Percentiles rank a stretch among this genome's conserved stretches.
These are phyloP conservation scores for Aegilops umbellulata DNA, from an alignment of 176 grass and related monocot species.

Conservation along the genomic window DNA sequence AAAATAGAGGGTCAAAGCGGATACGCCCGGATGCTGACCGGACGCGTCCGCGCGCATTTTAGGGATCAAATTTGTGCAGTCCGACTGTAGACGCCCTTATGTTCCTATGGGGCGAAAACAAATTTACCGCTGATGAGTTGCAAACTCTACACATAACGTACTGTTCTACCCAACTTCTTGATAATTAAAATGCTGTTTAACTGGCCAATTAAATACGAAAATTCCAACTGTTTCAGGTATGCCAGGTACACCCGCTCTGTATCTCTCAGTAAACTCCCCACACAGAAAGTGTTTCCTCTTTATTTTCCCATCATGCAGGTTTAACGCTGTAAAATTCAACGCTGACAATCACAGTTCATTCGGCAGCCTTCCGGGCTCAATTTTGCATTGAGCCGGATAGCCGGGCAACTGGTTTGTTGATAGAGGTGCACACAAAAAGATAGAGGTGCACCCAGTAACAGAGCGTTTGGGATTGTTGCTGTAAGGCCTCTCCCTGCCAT, in stretches of 20 bases:
- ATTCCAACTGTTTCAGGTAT: conserved; percentile 46
- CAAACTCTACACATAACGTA: background rate
- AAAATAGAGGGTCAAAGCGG: no score
- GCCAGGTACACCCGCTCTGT: conserved; percentile 74
- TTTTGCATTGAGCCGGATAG: conserved; percentile 82
- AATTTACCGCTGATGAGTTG: no score
- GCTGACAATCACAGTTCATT: conserved; percentile 16
- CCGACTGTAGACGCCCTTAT: no score
- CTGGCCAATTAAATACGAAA: background rate
- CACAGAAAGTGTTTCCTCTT: background rate
- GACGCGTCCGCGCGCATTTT: no score
- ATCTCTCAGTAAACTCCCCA: conserved; percentile 54
- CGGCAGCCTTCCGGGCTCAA: conserved; percentile 69
- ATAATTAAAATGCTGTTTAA: background rate
- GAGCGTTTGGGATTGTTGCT: conserved; percentile 46
- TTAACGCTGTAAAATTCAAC: background rate
- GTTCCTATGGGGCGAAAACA: no score
- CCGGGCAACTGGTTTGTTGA: conserved; percentile 58
- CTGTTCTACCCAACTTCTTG: background rate
- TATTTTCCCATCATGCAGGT: background rate
- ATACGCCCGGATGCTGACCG: no score
- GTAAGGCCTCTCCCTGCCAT: conserved; percentile 76
- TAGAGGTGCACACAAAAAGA: conserved; percentile 30
- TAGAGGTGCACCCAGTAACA: conserved; percentile 44
- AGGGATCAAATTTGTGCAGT: no score